Percentiles rank a stretch among this genome's conserved stretches.
Conservation (phyloP, 495 filamentous ascomycete species). For the Rhypophila decipiens region DNA sequence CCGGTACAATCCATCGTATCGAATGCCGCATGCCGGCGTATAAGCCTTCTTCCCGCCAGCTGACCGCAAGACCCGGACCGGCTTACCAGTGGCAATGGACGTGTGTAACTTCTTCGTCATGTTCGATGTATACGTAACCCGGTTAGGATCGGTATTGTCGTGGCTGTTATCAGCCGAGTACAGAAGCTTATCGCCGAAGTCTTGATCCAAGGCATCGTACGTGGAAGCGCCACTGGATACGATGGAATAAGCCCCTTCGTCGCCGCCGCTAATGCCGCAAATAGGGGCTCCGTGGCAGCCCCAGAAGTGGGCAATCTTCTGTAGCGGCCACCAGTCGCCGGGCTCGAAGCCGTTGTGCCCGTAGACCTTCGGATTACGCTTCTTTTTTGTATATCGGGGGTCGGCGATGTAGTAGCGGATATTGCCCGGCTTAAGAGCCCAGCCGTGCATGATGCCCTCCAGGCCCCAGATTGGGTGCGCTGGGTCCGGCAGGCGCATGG, state of each 20-base stretch:
- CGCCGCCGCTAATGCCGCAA: slow-evolving; percentile 40
- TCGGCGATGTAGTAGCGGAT: slow-evolving; percentile 21
- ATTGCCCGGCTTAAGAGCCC: slow-evolving; percentile 11
- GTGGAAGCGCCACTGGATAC: slow-evolving; percentile 30
- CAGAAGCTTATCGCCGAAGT: slow-evolving; percentile 35
- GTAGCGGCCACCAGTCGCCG: slow-evolving; percentile 47
- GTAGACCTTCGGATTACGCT: slow-evolving; percentile 25
- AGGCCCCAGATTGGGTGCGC: slow-evolving; percentile 25
- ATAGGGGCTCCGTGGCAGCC: slow-evolving; percentile 43
- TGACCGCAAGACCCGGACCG: slow-evolving; percentile 44
- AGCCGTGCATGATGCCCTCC: slow-evolving; percentile 35
- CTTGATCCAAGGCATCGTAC: slow-evolving; percentile 40
- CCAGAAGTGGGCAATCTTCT: slow-evolving; percentile 39
- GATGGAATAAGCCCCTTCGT: slow-evolving; percentile 40
- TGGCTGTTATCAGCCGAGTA: slow-evolving; percentile 41
- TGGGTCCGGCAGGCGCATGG: slow-evolving; percentile 6
- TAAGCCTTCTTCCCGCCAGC: slow-evolving; percentile 11
- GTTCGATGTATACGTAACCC: slow-evolving; percentile 12
- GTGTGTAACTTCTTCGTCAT: slow-evolving; percentile 31
- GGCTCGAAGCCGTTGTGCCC: slow-evolving; percentile 40
- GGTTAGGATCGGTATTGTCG: slow-evolving; percentile 16
- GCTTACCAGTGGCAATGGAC: slow-evolving; percentile 15
- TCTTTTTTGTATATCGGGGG: slow-evolving; percentile 7
- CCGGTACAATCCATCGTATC: slow-evolving; percentile 49
- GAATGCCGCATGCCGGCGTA: slow-evolving; percentile 35